A percentile compares a stretch with the other conserved stretches of the same genome.
Evolutionary conservation across 306 rosid genomes (phyloP).

Genomic region (Cucurbita moschata): DNA sequence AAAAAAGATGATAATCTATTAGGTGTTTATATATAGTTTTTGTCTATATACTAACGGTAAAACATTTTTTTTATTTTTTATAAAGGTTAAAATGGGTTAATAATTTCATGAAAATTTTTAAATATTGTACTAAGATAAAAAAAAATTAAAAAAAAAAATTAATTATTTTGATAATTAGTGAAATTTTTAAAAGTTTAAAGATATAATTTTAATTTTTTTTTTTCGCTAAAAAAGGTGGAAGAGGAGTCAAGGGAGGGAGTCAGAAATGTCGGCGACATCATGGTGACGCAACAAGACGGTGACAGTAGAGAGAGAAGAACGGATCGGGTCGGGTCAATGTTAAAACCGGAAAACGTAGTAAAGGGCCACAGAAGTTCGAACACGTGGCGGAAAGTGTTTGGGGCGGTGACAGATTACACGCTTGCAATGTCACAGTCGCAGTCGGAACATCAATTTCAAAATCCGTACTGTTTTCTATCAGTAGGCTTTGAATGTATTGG

Average conservation of each 20-base stretch:
- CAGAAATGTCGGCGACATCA: background rate
- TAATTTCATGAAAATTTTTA: no score
- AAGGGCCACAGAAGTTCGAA: background rate
- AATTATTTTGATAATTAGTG: no score
- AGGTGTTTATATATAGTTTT: no score
- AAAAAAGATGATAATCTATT: no score
- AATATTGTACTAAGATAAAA: no score
- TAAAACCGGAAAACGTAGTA: background rate
- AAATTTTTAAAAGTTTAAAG: no score
- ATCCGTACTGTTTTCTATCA: conserved; percentile 5
- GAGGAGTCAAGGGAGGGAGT: background rate
- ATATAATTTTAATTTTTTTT: no score
- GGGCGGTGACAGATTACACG: conserved; percentile 9
- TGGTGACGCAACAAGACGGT: conserved; percentile 4
- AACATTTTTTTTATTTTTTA: no score
- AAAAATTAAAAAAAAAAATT: no score
- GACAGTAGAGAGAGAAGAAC: background rate
- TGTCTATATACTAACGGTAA: no score
- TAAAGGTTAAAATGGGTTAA: no score
- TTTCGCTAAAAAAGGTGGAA: background rate
- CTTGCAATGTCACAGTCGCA: background rate
- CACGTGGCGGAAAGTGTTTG: background rate
- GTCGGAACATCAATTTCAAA: background rate
- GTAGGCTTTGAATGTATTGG: conserved; percentile 2
- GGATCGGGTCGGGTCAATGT: background rate